Conservation (phyloP, 345 rosid genomes). For the Populus alba region DNA sequence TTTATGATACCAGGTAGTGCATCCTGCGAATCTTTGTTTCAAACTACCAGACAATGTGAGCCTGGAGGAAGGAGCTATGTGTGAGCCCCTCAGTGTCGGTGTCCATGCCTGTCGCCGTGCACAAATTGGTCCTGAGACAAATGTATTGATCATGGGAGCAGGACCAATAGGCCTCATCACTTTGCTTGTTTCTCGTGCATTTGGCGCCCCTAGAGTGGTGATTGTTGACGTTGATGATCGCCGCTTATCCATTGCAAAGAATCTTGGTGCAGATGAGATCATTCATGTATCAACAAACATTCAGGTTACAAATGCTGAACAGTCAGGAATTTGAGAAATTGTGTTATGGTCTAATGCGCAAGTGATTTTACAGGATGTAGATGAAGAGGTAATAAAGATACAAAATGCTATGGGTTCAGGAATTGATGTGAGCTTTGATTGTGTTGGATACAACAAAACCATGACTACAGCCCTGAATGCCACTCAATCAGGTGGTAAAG, state of each 20-base stretch:
- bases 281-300: slow-evolving; percentile 60
- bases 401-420: slow-evolving; percentile 56
- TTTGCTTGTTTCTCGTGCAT: slow-evolving; percentile 82
- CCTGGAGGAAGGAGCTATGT: slow-evolving; percentile 96
- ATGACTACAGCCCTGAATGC: slow-evolving; percentile 81
- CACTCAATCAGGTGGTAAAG: slow-evolving; percentile 82
- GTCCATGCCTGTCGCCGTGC: slow-evolving; percentile 93
- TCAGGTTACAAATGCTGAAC: slow-evolving; percentile 39
- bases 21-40: slow-evolving; percentile 84
- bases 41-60: slow-evolving; percentile 85
- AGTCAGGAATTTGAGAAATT: no score
- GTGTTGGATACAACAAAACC: slow-evolving; percentile 88
- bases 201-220: slow-evolving; percentile 78
- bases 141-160: slow-evolving; percentile 72
- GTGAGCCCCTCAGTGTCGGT: slow-evolving; percentile 88
- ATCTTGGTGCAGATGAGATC: slow-evolving; percentile 63
- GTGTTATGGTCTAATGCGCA: background rate
- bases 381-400: slow-evolving; percentile 60
- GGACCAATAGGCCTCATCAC: slow-evolving; percentile 94
- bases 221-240: slow-evolving; percentile 71
- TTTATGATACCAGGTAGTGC: slow-evolving; percentile 58
- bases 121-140: slow-evolving; percentile 70
- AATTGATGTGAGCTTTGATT: slow-evolving; percentile 73
- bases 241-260: slow-evolving; percentile 73
- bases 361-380: slow-evolving; percentile 47